phyloP scores from a whole-genome alignment of 108 stramenopile species.

The Cyclotella baltica region DNA sequence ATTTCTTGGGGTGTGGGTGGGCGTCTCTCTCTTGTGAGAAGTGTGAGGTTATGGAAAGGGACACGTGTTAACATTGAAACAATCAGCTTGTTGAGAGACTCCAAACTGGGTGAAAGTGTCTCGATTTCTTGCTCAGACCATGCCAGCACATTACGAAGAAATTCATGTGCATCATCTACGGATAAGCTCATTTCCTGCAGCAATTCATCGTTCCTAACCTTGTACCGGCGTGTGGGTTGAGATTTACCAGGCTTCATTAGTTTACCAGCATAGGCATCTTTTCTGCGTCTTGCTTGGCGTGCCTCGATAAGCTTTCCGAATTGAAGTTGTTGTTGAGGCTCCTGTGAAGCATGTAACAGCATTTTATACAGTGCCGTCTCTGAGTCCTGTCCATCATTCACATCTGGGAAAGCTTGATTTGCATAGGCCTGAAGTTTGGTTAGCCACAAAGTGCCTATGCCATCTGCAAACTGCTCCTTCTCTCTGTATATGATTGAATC shows the following conservation, averaged over 20 bases:
- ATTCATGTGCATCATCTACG: not conserved
- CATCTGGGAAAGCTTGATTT: not conserved
- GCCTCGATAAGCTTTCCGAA: not conserved
- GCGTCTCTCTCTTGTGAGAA: constrained; percentile 15
- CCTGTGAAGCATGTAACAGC: not conserved
- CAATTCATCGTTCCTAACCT: not conserved
- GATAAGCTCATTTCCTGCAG: constrained; percentile 6
- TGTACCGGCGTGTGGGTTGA: constrained; percentile 7
- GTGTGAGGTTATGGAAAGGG: constrained; percentile 20
- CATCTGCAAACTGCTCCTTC: constrained; percentile 28
- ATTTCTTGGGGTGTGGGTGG: constrained; percentile 15
- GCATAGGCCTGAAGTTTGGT: constrained; percentile 9
- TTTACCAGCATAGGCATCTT: not conserved
- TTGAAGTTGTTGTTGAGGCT: not conserved
- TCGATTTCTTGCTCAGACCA: constrained; percentile 1
- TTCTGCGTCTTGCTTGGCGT: constrained; percentile 12
- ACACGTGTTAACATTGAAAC: constrained; percentile 17
- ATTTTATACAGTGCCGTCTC: constrained; percentile 3
- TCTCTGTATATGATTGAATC: constrained; percentile 8
- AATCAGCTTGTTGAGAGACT: constrained; percentile 10
- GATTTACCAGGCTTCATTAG: not conserved
- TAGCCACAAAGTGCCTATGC: constrained; percentile 3
- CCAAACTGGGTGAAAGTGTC: not conserved
- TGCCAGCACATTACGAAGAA: constrained; percentile 8
- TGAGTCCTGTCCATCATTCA: not conserved